Percentiles rank a stretch among this genome's conserved stretches.
Evolutionary conservation across 2,329 filamentous ascomycete genomes (phyloP).

Genomic region (Aureobasidium zeae): DNA sequence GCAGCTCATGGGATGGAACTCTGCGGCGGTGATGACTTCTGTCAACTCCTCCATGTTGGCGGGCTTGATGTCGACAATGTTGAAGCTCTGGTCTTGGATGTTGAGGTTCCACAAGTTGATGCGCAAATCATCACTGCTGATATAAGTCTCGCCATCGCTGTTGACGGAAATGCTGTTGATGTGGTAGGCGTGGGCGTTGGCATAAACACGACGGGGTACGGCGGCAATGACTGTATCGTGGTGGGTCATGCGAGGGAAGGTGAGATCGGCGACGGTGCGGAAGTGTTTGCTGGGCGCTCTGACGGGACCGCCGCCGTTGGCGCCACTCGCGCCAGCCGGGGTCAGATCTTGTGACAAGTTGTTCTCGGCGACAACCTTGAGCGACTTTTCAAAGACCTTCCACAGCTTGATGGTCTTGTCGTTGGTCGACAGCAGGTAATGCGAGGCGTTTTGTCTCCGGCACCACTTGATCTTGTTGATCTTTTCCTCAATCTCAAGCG

Average conservation of each 20-base stretch:
- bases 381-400: constrained; percentile 99
- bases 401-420: constrained; percentile 99
- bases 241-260: constrained; percentile 90
- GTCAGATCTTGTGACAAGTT: constrained; percentile 93
- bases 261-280: constrained; percentile 71
- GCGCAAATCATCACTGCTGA: constrained; percentile 93
- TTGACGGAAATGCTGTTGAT: constrained; percentile 99
- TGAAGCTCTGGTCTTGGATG: constrained; percentile 99
- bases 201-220: constrained; percentile 89
- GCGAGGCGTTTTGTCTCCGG: constrained; percentile 91
- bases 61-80: constrained; percentile 99
- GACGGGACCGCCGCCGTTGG: constrained; percentile 68
- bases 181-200: constrained; percentile 97
- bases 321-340: constrained; percentile 51
- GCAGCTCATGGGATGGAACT: constrained; percentile 94
- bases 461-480: constrained; percentile 99
- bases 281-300: constrained; percentile 67
- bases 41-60: constrained; percentile 99
- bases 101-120: constrained; percentile 99
- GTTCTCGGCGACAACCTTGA: constrained; percentile 98
- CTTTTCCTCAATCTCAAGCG: constrained; percentile 98
- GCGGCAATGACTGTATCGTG: constrained; percentile 97
- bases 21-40: constrained; percentile 95
- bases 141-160: constrained; percentile 97
- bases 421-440: constrained; percentile 96